phyloP scores from a whole-genome alignment of 257 asterid species.

The Capsicum rhomboideum region DNA sequence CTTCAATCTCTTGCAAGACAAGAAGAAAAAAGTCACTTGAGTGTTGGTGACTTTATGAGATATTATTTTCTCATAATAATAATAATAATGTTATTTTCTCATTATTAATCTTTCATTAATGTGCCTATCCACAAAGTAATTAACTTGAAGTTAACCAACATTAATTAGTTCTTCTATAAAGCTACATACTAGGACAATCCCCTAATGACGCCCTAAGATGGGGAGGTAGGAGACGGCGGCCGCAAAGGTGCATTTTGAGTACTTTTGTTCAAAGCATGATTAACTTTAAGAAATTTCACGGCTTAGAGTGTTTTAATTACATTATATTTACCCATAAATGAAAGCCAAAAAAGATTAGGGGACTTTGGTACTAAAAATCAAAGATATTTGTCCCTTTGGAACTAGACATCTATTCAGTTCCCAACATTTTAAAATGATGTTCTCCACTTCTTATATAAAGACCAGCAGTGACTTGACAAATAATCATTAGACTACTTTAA shows the following conservation, averaged over 20 bases:
- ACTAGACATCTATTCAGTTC: constrained; percentile 12
- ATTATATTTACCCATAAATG: neutral
- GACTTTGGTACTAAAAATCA: constrained; percentile 2
- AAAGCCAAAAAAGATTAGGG: neutral
- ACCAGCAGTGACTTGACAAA: neutral
- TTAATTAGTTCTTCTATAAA: neutral
- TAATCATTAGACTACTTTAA: no score
- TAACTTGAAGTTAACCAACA: neutral
- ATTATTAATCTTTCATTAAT: neutral
- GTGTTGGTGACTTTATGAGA: neutral
- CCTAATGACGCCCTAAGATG: neutral
- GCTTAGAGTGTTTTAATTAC: neutral
- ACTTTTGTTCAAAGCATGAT: neutral
- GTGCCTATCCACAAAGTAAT: neutral
- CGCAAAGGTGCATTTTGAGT: constrained; percentile 13
- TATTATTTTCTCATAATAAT: no score
- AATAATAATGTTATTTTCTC: no score
- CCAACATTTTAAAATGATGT: constrained; percentile 11
- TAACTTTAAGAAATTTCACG: neutral
- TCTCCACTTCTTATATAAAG: constrained; percentile 1
- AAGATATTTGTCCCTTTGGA: constrained; percentile 22
- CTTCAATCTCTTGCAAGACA: neutral
- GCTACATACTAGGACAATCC: neutral
- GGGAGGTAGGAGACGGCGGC: constrained; percentile 9
- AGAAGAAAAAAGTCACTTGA: neutral